Evolutionary conservation across 345 rosid species (phyloP).

Genomic region (Brassica incana): DNA sequence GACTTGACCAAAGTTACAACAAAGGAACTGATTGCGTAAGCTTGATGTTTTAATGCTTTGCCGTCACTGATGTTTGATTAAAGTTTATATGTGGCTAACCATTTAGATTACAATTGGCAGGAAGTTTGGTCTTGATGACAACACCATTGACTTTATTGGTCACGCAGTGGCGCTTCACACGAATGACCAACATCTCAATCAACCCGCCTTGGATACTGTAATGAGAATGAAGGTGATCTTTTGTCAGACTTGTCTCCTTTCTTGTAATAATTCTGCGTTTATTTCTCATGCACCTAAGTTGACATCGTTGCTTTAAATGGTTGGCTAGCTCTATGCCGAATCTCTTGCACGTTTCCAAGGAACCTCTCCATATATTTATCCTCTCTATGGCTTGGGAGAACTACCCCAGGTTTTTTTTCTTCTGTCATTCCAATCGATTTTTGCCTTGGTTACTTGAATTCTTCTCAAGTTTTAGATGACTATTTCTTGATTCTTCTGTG

Average conservation of each 20-base stretch:
- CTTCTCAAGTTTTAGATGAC: neutral
- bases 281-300: neutral
- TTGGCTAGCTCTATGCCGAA: slow-evolving; percentile 78
- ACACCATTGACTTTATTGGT: slow-evolving; percentile 86
- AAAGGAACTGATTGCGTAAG: slow-evolving; percentile 81
- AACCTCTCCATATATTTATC: slow-evolving; percentile 91
- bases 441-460: slow-evolving; percentile 2
- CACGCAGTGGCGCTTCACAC: slow-evolving; percentile 90
- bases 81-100: slow-evolving; percentile 16
- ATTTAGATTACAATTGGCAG: slow-evolving; percentile 36
- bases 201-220: slow-evolving; percentile 77
- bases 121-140: slow-evolving; percentile 87
- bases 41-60: neutral
- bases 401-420: slow-evolving; percentile 70
- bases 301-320: slow-evolving; percentile 29
- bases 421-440: slow-evolving; percentile 18
- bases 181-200: slow-evolving; percentile 69
- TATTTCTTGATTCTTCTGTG: slow-evolving; percentile 8
- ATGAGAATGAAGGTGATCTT: slow-evolving; percentile 77
- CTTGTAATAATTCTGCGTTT: neutral
- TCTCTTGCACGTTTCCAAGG: slow-evolving; percentile 92
- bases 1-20: slow-evolving; percentile 79
- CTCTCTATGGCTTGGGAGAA: slow-evolving; percentile 89
- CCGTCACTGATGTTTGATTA: neutral
- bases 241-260: slow-evolving; percentile 3